phyloP scores from a whole-genome alignment of 1,284 basidiomycete genomes.

The Pholiota adiposa region DNA sequence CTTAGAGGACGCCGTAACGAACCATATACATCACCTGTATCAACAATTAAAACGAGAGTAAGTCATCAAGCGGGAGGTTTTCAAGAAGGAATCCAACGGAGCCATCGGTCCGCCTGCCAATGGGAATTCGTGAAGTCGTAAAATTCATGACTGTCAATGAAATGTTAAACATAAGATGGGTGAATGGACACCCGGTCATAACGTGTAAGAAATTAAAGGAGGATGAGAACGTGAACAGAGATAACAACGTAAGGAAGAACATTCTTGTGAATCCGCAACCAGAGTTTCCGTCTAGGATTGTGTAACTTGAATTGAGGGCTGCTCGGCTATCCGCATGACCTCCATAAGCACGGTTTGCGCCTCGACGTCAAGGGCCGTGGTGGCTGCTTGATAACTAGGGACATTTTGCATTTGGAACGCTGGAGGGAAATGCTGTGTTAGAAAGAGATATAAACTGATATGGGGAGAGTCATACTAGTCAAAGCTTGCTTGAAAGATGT shows the following conservation, averaged over 20 bases:
- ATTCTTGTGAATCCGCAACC: neutral
- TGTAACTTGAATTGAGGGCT: slow-evolving; percentile 25
- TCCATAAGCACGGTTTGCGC: slow-evolving; percentile 83
- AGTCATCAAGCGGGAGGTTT: neutral
- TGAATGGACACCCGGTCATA: neutral
- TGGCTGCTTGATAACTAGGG: slow-evolving; percentile 68
- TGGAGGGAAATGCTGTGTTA: slow-evolving; percentile 32
- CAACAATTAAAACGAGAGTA: neutral
- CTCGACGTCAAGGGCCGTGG: slow-evolving; percentile 70
- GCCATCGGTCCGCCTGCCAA: neutral
- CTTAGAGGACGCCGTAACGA: neutral
- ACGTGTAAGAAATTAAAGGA: neutral
- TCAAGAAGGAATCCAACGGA: slow-evolving; percentile 7
- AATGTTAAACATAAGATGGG: slow-evolving; percentile 1
- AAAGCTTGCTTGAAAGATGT: slow-evolving; percentile 74
- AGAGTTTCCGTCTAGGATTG: slow-evolving; percentile 16
- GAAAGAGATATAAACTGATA: neutral
- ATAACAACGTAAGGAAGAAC: slow-evolving; percentile 9
- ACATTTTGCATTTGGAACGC: slow-evolving; percentile 77
- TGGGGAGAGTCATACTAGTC: slow-evolving; percentile 50
- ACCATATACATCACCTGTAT: neutral
- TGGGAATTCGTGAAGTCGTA: slow-evolving; percentile 7
- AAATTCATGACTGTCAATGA: slow-evolving; percentile 7
- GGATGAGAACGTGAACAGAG: slow-evolving; percentile 7
- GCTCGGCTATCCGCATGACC: slow-evolving; percentile 69